Evolutionary conservation across 1,284 basidiomycete species (phyloP).

Genomic region (Schizophyllum commune): DNA sequence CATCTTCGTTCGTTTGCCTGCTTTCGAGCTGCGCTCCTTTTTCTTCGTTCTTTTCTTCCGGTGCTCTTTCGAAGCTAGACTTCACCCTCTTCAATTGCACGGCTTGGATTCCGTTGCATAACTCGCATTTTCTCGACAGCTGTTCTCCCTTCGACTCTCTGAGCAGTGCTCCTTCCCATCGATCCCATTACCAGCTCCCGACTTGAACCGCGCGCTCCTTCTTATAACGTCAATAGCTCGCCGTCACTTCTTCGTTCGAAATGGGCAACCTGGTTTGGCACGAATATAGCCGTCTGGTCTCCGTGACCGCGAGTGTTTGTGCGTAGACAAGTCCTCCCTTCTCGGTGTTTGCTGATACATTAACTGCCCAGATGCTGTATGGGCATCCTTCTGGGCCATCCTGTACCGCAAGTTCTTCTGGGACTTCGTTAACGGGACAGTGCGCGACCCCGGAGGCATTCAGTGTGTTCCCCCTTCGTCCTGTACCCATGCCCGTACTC

Average conservation of each 20-base stretch:
- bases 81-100: conserved; percentile 13
- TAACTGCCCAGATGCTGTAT: conserved; percentile 53
- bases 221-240: conserved; percentile 9
- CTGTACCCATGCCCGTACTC: not conserved
- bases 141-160: conserved; percentile 15
- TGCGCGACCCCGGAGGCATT: conserved; percentile 69
- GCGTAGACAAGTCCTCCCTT: conserved; percentile 26
- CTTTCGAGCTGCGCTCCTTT: conserved; percentile 50
- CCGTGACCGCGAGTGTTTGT: conserved; percentile 71
- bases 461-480: conserved; percentile 48
- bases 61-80: conserved; percentile 19
- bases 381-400: conserved; percentile 72
- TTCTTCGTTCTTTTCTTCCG: conserved; percentile 26
- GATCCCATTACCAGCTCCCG: conserved; percentile 14
- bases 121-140: not conserved
- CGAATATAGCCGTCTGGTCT: conserved; percentile 66
- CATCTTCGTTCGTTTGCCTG: conserved; percentile 23
- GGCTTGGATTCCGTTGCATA: not conserved
- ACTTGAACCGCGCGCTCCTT: conserved; percentile 20
- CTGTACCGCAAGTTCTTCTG: conserved; percentile 88
- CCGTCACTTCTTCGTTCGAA: conserved; percentile 14
- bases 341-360: conserved; percentile 8
- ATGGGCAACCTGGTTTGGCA: conserved; percentile 86
- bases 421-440: conserved; percentile 69
- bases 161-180: conserved; percentile 23